Conservation (phyloP, 768 basidiomycete genomes). For the Boletus vinaceobasis region DNA sequence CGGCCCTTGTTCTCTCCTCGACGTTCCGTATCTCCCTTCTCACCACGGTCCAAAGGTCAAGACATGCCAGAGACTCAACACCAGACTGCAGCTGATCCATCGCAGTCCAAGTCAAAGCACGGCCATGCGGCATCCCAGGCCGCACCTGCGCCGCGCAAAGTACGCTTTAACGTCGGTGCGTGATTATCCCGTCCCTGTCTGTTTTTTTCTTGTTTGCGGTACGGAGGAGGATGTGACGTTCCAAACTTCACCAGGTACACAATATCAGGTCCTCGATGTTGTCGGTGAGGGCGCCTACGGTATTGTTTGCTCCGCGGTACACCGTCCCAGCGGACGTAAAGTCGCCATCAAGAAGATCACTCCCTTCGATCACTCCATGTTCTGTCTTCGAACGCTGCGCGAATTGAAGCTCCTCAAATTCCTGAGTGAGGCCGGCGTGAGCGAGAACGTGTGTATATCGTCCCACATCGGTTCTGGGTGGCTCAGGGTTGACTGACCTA, state of each 20-base stretch:
- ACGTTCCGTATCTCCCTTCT: conserved; percentile 1
- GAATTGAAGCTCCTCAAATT: conserved; percentile 84
- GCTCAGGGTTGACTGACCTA: background rate
- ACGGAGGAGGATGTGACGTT: background rate
- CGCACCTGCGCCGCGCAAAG: conserved; percentile 68
- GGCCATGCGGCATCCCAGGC: conserved; percentile 44
- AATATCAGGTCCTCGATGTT: conserved; percentile 83
- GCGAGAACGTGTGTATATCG: conserved; percentile 64
- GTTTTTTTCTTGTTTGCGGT: background rate
- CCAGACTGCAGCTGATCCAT: conserved; percentile 16
- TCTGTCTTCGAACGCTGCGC: conserved; percentile 85
- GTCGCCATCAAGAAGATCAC: conserved; percentile 98
- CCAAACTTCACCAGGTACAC: conserved; percentile 47
- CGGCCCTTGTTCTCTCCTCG: conserved; percentile 13
- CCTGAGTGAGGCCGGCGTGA: conserved; percentile 82
- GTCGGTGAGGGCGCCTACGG: conserved; percentile 93
- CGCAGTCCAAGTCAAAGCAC: conserved; percentile 42
- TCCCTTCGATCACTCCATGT: conserved; percentile 95
- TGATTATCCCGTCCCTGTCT: conserved; percentile 1
- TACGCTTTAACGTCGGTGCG: conserved; percentile 83
- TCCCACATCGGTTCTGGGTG: background rate
- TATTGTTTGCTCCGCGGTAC: conserved; percentile 91
- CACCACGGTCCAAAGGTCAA: background rate
- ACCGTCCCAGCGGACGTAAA: conserved; percentile 80
- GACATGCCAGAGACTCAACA: conserved; percentile 29